Conservation (phyloP, 352 stramenopile species). For the Vaucheria bursata region DNA sequence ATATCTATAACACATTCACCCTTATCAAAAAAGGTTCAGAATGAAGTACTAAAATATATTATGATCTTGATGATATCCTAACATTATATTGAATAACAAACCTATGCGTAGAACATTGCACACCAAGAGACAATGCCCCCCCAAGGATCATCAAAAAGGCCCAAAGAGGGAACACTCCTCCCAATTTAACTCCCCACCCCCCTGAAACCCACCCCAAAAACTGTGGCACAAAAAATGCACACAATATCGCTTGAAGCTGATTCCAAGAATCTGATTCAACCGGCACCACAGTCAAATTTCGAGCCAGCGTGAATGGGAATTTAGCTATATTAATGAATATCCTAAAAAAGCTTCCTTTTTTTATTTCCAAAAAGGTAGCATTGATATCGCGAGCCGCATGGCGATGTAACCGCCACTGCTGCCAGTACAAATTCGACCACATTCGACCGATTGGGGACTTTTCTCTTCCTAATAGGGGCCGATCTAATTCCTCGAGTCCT, state of each 20-base stretch:
- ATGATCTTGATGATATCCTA: too few species aligned
- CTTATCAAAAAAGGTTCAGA: too few species aligned
- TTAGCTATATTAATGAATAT: constrained; percentile 54
- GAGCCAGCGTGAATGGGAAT: constrained; percentile 57
- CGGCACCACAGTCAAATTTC: constrained; percentile 62
- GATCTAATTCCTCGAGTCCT: background rate
- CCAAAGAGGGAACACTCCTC: constrained; percentile 51
- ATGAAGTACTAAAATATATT: too few species aligned
- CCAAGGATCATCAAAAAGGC: constrained; percentile 51
- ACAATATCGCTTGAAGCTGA: constrained; percentile 68
- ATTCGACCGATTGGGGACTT: background rate
- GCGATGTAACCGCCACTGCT: constrained; percentile 48
- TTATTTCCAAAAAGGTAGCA: background rate
- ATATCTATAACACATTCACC: too few species aligned
- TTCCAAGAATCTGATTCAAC: constrained; percentile 70
- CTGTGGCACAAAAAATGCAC: constrained; percentile 65
- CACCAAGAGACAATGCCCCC: background rate
- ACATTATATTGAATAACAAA: too few species aligned
- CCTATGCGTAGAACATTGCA: constrained; percentile 13
- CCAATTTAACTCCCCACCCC: constrained; percentile 55
- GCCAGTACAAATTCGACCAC: constrained; percentile 48
- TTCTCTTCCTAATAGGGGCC: background rate
- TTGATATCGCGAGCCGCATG: constrained; percentile 14
- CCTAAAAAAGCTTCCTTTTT: background rate
- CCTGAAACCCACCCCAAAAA: constrained; percentile 67